Evolutionary conservation across 176 grass and related monocot genomes (phyloP).

Genomic region (Oryza longistaminata): DNA sequence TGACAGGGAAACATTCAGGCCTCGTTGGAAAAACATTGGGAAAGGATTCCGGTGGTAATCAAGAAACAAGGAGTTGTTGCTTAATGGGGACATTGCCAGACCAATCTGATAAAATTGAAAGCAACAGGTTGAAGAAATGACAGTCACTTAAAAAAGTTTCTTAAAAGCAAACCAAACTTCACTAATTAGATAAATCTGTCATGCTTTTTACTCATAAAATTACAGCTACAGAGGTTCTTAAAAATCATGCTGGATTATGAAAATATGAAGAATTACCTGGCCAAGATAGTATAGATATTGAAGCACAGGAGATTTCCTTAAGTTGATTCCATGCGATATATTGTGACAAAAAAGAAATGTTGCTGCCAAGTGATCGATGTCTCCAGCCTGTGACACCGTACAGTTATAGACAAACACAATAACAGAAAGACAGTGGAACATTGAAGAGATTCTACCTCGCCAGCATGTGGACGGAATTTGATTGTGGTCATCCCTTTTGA

Average conservation of each 20-base stretch:
- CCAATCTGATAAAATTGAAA: constrained; percentile 78
- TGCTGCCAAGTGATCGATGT: constrained; percentile 86
- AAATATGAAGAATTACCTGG: constrained; percentile 58
- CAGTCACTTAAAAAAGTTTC: constrained; percentile 22
- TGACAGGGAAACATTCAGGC: constrained; percentile 90
- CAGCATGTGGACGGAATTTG: constrained; percentile 96
- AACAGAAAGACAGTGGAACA: constrained; percentile 23
- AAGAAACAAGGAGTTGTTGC: constrained; percentile 97
- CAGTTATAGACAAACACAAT: constrained; percentile 33
- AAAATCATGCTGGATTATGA: constrained; percentile 9
- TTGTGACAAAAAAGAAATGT: constrained; percentile 89
- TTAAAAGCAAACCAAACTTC: constrained; percentile 2
- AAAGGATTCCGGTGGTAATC: constrained; percentile 98
- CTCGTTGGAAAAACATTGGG: constrained; percentile 82
- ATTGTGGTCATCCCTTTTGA: constrained; percentile 98
- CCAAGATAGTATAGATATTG: constrained; percentile 96
- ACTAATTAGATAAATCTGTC: neutral
- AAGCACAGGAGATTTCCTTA: constrained; percentile 97
- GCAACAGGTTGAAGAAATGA: constrained; percentile 24
- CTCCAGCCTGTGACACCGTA: constrained; percentile 68
- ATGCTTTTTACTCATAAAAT: neutral
- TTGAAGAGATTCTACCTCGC: constrained; percentile 65
- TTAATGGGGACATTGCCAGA: constrained; percentile 91
- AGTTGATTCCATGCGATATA: constrained; percentile 94
- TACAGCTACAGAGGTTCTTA: neutral